Evolutionary conservation across 1,284 basidiomycete species (phyloP), one percentile per base, ranked within the genome.

Genomic region (Fistulinella cinereoalba): DNA sequence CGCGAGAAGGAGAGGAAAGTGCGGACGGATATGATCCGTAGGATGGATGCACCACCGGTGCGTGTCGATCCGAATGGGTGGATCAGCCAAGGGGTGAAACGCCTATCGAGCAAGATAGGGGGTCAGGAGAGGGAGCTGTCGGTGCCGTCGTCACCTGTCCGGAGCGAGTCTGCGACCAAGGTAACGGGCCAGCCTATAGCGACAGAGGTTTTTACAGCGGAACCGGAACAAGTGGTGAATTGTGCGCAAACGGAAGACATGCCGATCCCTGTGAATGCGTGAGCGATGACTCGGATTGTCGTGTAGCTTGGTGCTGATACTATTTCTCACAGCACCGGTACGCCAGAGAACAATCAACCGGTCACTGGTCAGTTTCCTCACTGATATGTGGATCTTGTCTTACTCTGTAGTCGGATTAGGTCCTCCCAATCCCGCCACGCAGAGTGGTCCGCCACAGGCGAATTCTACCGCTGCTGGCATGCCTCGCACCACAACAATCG

Each of bases 21-120:
- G 0, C 47, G 79, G 33, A 74, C 85, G 27, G 84, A 90, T 51
- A 95, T 95, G 92, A 94, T 96, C 56, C 81, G 84, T 33, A 74
- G 92, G 31, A 80, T 91, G 68, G 85, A 91, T 46, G 81, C 80
- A 41, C 83, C 83, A 1, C 88, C 90, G 2, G 86, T 85, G 52
- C 75, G 82, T n/a, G 77, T 97, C 37, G 85, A 95, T 62, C 89
- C 89, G 2, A 93, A 85, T 67, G 92, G 88, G 10, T 80, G 74
- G 75, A 73, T 85, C 33, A 79, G 72, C 39, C 76, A 79, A 51
- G 71, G 69, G n/a, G 47, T 55, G 37, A 60, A 52, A 43, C 50
- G 53, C 38, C 24, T 47, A 6, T 56, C 62, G 10, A 42, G 16
- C 43, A 51, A 22, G 37, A 36, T 42, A 2, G 45, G 34, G 33